phyloP scores from a whole-genome alignment of 441 rosid species.

The Metrosideros polymorpha region DNA sequence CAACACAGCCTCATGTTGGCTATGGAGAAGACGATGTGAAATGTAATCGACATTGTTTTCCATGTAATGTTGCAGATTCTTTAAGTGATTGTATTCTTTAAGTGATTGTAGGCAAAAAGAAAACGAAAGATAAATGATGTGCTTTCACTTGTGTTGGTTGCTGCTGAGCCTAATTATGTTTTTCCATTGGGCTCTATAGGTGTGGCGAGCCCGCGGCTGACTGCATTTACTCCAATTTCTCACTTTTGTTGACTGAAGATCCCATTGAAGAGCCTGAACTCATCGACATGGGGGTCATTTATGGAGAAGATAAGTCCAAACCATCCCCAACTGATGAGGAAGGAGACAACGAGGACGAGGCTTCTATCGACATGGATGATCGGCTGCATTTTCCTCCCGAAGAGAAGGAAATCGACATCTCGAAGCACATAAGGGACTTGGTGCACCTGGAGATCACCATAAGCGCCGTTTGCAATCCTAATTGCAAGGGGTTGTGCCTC shows the following conservation, averaged over 20 bases:
- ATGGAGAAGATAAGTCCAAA: constrained; percentile 20
- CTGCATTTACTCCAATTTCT: constrained; percentile 67
- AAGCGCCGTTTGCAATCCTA: constrained; percentile 52
- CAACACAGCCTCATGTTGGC: not conserved
- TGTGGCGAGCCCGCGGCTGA: constrained; percentile 69
- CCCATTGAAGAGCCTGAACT: constrained; percentile 64
- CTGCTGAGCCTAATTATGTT: not conserved
- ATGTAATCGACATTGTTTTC: not conserved
- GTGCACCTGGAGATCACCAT: constrained; percentile 73
- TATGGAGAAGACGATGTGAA: not conserved
- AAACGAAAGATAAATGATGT: not conserved
- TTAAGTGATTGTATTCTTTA: not conserved
- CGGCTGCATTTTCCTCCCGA: constrained; percentile 56
- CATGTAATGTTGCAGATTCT: not conserved
- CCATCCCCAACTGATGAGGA: constrained; percentile 11
- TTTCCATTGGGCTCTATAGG: constrained; percentile 18
- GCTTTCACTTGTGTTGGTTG: not conserved
- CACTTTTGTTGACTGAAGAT: constrained; percentile 56
- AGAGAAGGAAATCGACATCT: constrained; percentile 66
- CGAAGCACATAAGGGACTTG: constrained; percentile 69
- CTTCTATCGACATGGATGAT: constrained; percentile 72
- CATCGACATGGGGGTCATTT: constrained; percentile 39
- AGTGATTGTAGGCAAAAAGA: not conserved
- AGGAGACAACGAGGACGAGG: constrained; percentile 36
- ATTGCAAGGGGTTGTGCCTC: constrained; percentile 72